Percentiles rank a stretch among this genome's conserved stretches.
phyloP scores from a whole-genome alignment of 495 filamentous ascomycete genomes.

The Penicillium turbatum region DNA sequence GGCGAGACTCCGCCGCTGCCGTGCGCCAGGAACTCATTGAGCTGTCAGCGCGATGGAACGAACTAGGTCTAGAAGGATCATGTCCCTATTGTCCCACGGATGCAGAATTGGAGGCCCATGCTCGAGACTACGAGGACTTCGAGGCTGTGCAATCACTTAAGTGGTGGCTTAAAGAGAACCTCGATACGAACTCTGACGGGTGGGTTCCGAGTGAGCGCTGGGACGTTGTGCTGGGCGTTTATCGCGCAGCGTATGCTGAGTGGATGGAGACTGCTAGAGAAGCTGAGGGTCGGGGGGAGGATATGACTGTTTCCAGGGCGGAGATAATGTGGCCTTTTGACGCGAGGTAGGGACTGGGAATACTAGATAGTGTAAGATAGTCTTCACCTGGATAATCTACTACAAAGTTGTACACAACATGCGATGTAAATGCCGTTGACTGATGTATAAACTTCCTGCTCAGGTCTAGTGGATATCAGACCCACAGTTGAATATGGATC shows the following conservation, averaged over 20 bases:
- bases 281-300: conserved; percentile 21
- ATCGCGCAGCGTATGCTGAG: conserved; percentile 30
- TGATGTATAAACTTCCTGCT: no score
- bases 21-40: conserved; percentile 28
- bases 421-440: no score
- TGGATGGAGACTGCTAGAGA: conserved; percentile 33
- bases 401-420: no score
- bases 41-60: conserved; percentile 19
- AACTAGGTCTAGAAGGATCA: conserved; percentile 32
- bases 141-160: conserved; percentile 33
- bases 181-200: conserved; percentile 22
- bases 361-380: no score
- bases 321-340: conserved; percentile 13
- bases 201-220: conserved; percentile 33
- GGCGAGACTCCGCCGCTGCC: conserved; percentile 36
- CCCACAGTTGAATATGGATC: no score
- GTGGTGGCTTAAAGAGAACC: conserved; percentile 16
- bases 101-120: conserved; percentile 29
- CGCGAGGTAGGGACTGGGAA: conserved; percentile 2
- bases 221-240: conserved; percentile 29
- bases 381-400: no score
- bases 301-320: conserved; percentile 31
- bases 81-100: conserved; percentile 32
- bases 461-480: no score
- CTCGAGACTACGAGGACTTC: conserved; percentile 35